Evolutionary conservation across 208 protist species (phyloP).

Genomic region (Jaenimonas drosophilae): DNA sequence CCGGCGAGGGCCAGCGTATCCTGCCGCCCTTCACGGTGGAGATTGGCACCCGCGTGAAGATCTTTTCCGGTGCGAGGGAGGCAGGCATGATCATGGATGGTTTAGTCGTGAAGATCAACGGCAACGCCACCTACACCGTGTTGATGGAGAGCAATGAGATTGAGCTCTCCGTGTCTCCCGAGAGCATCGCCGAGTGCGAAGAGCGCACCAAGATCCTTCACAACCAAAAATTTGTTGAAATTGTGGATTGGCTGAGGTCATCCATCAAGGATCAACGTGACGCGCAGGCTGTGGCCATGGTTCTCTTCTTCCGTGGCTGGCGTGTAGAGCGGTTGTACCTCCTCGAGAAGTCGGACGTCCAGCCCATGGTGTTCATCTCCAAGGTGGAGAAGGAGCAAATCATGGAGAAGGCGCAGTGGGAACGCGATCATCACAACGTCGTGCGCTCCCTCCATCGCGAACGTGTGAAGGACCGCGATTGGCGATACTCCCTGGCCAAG

Average conservation of each 20-base stretch:
- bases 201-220: conserved; percentile 26
- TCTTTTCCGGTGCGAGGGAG: conserved; percentile 2
- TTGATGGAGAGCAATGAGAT: conserved; percentile 36
- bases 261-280: conserved; percentile 54
- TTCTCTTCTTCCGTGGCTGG: conserved; percentile 76
- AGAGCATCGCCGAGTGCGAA: conserved; percentile 24
- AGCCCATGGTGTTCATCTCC: conserved; percentile 19
- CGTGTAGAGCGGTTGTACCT: conserved; percentile 61
- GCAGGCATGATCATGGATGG: conserved; percentile 20
- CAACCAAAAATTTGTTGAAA: conserved; percentile 50
- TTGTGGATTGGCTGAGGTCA: conserved; percentile 62
- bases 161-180: conserved; percentile 24
- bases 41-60: not conserved
- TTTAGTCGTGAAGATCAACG: conserved; percentile 32
- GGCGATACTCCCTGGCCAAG: conserved; percentile 43
- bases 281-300: conserved; percentile 47
- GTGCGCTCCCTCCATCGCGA: conserved; percentile 27
- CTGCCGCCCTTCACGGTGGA: not conserved
- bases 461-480: conserved; percentile 44
- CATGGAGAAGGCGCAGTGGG: conserved; percentile 53
- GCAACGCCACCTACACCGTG: conserved; percentile 38
- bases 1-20: not conserved
- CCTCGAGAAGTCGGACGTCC: conserved; percentile 62
- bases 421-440: conserved; percentile 42
- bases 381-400: conserved; percentile 21